Evolutionary conservation across 1,284 basidiomycete genomes (phyloP), one percentile per base, ranked within the genome.

Genomic region (Coniferiporia sulphurascens): DNA sequence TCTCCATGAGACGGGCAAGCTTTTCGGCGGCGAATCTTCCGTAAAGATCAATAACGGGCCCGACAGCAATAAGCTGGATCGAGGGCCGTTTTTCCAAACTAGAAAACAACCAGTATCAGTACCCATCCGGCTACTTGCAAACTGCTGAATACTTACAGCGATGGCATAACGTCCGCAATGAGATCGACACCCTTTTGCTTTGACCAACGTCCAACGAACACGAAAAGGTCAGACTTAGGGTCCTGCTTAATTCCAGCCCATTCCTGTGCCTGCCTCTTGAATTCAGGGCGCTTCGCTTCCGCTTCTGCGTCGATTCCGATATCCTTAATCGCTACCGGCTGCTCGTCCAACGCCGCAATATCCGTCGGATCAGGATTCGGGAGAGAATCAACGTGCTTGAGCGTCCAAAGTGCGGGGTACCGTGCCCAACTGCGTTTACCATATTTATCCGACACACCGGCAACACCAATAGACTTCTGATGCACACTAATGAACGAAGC

Each of bases 171-270:
- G 74, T 96, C 93, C 9, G 93, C 93, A 67, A 96, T 96, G 53
- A 96, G 77, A 76, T 96, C 93, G 34, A 96, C 93, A 72, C 93
- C 93, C 76, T 96, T 96, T 72, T 96, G 93, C 74, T 95, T 95
- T 3, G 93, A 96, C 93, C 93, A 95, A 66, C 93, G 89, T 71
- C 93, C 93, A 65, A 96, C 93, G 73, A 96, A 95, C 65, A 96
- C 93, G 70, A 95, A 95, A 50, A 96, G 73, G 71, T 95, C 92
- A 2, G 92, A 86, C 54, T 90, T 78, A 2, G 93, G 89, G 68
- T 95, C 92, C 71, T 95, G 93, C 70, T 86, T 89, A 72, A 96
- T 86, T 54, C 87, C 85, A 44, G 93, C 93, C 93, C 93, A 95
- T 72, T 95, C 91, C 67, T 96, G 93, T 21, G 93, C 91, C 70